Evolutionary conservation across 2,329 filamentous ascomycete species (phyloP), one percentile per base, ranked within the genome.

Genomic region (Clathrospora elynae): DNA sequence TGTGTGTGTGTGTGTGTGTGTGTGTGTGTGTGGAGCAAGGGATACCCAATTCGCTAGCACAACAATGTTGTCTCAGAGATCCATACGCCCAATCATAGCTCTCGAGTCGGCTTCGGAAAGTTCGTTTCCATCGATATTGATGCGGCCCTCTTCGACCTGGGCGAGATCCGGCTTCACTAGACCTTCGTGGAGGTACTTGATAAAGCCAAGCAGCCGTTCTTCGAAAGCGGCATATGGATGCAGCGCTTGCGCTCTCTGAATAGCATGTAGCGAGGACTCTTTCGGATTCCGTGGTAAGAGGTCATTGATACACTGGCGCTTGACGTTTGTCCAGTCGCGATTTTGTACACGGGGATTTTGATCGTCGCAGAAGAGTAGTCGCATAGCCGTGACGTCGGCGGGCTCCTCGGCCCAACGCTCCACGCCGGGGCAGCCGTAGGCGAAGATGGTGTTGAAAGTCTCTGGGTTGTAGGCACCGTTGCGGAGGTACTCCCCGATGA

Each of bases 101-200:
- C 54, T 47, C 6, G 64, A 65, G 1, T 67, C 65, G 5, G 35
- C 43, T 22, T 66, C 64, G 0, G 61, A 55, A 6, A 70, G 55
- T 30, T 67, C 62, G 22, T 54, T 61, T 3, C 55, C 54, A 23
- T 70, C 52, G 13, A 68, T 59, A 8, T 60, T 66, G 31, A 70
- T 64, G 3, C 71, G 62, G 1, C 77, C 76, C 17, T 68, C 68
- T 49, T 82, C 78, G 3, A 82, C 65, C 49, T 82, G 79, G 1
- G 73, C 55, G 1, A 82, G 68, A 13, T 81, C 66, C 0, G 80
- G 80, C 20, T 69, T 63, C 13, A 73, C 61, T 12, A 78, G 59
- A 5, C 62, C 66, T 2, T 66, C 57, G 44, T 78, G 70, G 9
- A 82, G 58, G 18, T 67, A 60, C 1, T 62, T 51, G 5, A 82